Evolutionary conservation across 2,329 filamentous ascomycete genomes (phyloP), one percentile per base, ranked within the genome.

Genomic region (Apiospora kogelbergensis): DNA sequence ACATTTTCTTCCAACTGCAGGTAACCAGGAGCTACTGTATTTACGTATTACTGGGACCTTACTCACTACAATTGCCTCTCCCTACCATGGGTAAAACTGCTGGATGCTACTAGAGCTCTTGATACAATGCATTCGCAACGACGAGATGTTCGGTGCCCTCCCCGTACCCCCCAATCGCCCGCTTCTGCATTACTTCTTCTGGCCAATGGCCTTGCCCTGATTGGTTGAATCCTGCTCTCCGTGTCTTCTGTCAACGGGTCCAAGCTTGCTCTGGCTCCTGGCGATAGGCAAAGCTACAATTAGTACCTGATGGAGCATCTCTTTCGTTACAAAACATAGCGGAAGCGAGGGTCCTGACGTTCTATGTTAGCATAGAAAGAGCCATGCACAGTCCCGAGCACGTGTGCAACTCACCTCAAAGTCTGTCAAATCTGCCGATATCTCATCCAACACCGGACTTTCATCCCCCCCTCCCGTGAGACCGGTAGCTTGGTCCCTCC

Each of bases 341-440:
- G 71, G 71, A 78, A 78, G 40, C 72, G 71, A 15, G 74, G 74
- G 24, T 78, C 78, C 75, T 76, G 6, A 9, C 37, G 26, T 30
- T 48, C 53, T 9, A 40, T 64, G 37, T 53, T 2, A 44, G 44
- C 26, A 22, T 22, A 17, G 10, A 17, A 26, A 30, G 41, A 4
- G n/a, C 30, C 7, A 33, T 33, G 7, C 3, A 33, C 33, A 17
- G 2, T 24, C 20, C 20, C 10, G 17, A 60, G 6, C 3, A 10
- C 4, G n/a, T 22, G n/a, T 1, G 11, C 24, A 26, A 20, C 74
- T 72, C 69, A 78, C 76, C 76, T 82, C 78, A 66, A 81, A 81
- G 65, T 82, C 81, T 15, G 81, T 82, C 71, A 79, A 64, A 68
- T 82, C 80, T 60, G 73, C 74, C 22, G 74, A 75, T 17, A 72